A percentile compares a stretch with the other conserved stretches of the same genome.
Conservation (phyloP, 352 stramenopile genomes). For the Pythium utonaiense region DNA sequence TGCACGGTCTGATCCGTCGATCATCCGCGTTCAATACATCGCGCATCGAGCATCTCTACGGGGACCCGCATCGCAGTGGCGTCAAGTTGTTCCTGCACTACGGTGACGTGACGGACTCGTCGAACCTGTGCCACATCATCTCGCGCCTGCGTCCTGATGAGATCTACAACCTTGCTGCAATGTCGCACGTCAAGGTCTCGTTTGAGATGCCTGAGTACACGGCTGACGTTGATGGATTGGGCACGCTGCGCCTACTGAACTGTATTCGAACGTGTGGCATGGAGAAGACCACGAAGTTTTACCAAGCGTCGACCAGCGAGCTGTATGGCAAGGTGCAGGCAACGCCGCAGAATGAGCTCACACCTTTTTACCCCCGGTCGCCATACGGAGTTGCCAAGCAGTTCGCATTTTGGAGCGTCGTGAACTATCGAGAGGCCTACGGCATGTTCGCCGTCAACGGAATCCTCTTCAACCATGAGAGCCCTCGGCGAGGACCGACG, state of each 20-base stretch:
- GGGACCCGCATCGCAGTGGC: constrained; percentile 91
- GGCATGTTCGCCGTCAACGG: constrained; percentile 94
- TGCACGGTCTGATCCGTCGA: constrained; percentile 95
- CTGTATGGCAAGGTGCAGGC: constrained; percentile 97
- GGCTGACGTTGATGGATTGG: constrained; percentile 96
- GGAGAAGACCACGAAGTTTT: constrained; percentile 76
- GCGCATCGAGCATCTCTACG: constrained; percentile 98
- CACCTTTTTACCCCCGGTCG: constrained; percentile 98
- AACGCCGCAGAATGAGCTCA: constrained; percentile 96
- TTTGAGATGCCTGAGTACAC: constrained; percentile 99
- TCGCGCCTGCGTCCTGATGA: constrained; percentile 93
- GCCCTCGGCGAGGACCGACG: constrained; percentile 94
- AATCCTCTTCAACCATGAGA: constrained; percentile 99
- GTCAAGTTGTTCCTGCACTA: constrained; percentile 98
- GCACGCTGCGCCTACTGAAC: constrained; percentile 96
- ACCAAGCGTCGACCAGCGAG: constrained; percentile 98
- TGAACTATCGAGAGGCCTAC: constrained; percentile 99
- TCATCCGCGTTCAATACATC: constrained; percentile 98
- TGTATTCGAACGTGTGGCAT: constrained; percentile 93
- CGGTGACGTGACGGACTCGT: constrained; percentile 97
- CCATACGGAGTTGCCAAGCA: constrained; percentile 98
- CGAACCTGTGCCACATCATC: constrained; percentile 96
- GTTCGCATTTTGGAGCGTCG: constrained; percentile 98
- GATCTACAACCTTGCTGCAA: constrained; percentile 99
- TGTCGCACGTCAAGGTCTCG: constrained; percentile 99